phyloP scores from a whole-genome alignment of 257 asterid genomes.

The Solanum corneliomulleri region DNA sequence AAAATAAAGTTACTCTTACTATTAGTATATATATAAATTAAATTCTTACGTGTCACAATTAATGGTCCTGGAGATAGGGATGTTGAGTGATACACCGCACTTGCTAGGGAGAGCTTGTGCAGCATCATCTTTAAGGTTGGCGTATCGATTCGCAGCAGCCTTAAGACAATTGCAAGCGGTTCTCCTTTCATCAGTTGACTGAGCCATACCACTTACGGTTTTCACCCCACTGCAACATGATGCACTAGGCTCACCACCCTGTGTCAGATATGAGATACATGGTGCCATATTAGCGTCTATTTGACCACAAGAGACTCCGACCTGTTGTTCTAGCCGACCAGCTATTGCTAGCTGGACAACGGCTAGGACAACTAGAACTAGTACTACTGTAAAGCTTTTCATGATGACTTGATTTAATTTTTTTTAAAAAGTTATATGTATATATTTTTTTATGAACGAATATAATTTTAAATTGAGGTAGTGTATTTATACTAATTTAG shows the following conservation, averaged over 20 bases:
- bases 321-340: background rate
- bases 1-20: background rate
- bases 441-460: background rate
- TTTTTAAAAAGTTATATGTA: background rate
- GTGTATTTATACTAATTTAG: background rate
- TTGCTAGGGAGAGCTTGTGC: slow-evolving; percentile 23
- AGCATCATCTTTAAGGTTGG: slow-evolving; percentile 23
- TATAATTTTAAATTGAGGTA: background rate
- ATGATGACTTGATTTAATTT: background rate
- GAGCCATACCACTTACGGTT: slow-evolving; percentile 8
- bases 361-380: background rate
- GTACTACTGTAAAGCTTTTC: background rate
- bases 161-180: slow-evolving; percentile 23
- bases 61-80: slow-evolving; percentile 28
- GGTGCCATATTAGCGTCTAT: slow-evolving; percentile 18
- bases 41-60: slow-evolving; percentile 21
- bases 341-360: background rate
- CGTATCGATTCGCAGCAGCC: slow-evolving; percentile 14
- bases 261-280: slow-evolving; percentile 20
- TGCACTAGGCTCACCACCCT: slow-evolving; percentile 8
- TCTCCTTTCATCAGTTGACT: slow-evolving; percentile 13
- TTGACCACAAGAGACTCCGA: slow-evolving; percentile 10
- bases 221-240: slow-evolving; percentile 23
- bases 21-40: background rate
- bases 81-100: slow-evolving; percentile 25